Conservation (phyloP, 2,329 filamentous ascomycete genomes). For the Chaetomium sp. region DNA sequence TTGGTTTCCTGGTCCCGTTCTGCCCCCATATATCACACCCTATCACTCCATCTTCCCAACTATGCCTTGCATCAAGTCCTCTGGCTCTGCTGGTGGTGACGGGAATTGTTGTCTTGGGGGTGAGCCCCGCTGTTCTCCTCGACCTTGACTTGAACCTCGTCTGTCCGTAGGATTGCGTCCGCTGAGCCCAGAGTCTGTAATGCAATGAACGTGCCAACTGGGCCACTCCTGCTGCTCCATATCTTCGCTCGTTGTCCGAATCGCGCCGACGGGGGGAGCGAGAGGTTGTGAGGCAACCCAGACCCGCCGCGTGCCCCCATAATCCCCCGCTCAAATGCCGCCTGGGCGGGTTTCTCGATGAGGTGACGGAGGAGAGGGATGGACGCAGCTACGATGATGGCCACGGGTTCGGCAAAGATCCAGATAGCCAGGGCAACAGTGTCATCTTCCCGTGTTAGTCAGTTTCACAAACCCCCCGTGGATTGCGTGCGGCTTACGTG, state of each 20-base stretch:
- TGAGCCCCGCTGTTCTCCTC: neutral
- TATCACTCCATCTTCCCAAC: no score
- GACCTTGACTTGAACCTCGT: neutral
- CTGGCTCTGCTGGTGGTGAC: neutral
- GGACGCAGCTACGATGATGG: constrained; percentile 17
- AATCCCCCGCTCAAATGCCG: constrained; percentile 42
- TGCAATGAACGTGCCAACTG: neutral
- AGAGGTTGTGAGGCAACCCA: neutral
- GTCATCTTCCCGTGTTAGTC: constrained; percentile 7
- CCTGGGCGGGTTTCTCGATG: neutral
- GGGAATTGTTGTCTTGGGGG: neutral
- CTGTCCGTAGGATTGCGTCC: neutral
- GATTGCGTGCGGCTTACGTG: neutral
- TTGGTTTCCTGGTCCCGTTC: no score
- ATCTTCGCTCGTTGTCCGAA: neutral
- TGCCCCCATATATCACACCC: no score
- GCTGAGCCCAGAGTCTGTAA: neutral
- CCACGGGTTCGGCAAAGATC: constrained; percentile 17
- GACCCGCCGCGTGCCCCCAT: no score
- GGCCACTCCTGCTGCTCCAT: neutral
- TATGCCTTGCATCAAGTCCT: neutral
- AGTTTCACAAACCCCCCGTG: neutral
- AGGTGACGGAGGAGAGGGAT: constrained; percentile 10
- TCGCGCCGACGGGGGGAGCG: neutral
- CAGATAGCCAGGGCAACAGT: constrained; percentile 14